phyloP scores from a whole-genome alignment of 768 basidiomycete species.

The Heimioporus sp. region DNA sequence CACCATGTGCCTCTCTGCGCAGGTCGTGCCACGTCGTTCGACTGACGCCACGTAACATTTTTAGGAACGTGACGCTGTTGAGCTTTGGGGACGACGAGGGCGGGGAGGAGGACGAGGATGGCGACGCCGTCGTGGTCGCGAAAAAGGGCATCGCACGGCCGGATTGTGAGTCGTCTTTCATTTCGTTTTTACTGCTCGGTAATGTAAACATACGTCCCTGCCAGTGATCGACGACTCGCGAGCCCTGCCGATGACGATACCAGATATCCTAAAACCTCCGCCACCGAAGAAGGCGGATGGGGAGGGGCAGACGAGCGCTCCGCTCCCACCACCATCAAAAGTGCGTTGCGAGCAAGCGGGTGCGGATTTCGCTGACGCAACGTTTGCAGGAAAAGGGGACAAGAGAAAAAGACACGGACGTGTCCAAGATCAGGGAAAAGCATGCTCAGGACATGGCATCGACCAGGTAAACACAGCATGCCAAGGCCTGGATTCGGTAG shows the following conservation, averaged over 20 bases:
- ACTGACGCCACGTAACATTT: neutral
- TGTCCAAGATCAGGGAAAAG: constrained; percentile 71
- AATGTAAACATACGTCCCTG: neutral
- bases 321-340: constrained; percentile 11
- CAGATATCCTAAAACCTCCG: constrained; percentile 5
- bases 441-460: constrained; percentile 71
- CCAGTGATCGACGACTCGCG: constrained; percentile 24
- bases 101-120: constrained; percentile 53
- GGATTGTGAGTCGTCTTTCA: constrained; percentile 58
- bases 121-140: constrained; percentile 51
- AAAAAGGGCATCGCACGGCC: constrained; percentile 84
- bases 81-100: constrained; percentile 84
- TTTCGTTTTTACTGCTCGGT: neutral
- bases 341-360: constrained; percentile 4
- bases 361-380: neutral
- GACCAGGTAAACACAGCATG: constrained; percentile 42
- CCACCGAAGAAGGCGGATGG: neutral
- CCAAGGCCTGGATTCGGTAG: neutral
- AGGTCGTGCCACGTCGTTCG: no score
- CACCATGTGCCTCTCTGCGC: neutral
- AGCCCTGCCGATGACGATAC: constrained; percentile 4
- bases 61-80: constrained; percentile 83
- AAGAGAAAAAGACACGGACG: constrained; percentile 41
- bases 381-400: constrained; percentile 3
- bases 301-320: constrained; percentile 4